Evolutionary conservation across 768 basidiomycete species (phyloP), one percentile per base, ranked within the genome.

Genomic region (Leccinum imitatum): DNA sequence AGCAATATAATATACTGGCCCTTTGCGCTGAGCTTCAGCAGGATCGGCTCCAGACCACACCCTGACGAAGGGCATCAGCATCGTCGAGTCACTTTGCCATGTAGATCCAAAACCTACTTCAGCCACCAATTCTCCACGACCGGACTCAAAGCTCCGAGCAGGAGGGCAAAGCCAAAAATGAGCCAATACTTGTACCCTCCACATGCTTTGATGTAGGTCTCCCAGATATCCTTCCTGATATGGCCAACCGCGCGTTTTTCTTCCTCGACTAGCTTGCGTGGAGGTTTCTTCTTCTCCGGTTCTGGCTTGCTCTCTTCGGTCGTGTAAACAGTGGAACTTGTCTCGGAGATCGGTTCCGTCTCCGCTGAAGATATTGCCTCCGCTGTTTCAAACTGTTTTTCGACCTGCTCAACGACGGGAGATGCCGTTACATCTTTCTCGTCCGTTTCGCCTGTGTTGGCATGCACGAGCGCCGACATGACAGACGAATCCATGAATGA

Each of bases 201-300:
- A 63, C 79, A 79, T 0, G 82, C 81, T 35, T 65, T 67, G 63
- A 87, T 71, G 60, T 88, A 88, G 0, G 79, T 79, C 47, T 73
- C 65, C 90, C 90, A 93, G 21, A 91, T 83, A 41, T 84, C 82
- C 58, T 79, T 75, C 52, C 82, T 74, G 56, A 93, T 89, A 50
- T 87, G 80, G 4, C 90, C 90, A 47, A 85, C 84, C 1, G 87
- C 89, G n/a, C 90, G 81, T 61, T 82, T 84, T 70, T 92, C 90
- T 66, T 92, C 91, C 66, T 96, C 93, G 6, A 95, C 77, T 50
- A 95, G 80, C 70, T 95, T 95, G 39, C 92, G 80, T 0, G 93
- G 89, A 1, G 79, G 68, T 67, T 86, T 90, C 70, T 80, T 84
- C 69, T 80, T 83, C 59, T 73, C 69, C 10, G 69, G 60, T 23